Evolutionary conservation across 1,139 yeast species (phyloP), one percentile per base, ranked within the genome.

Genomic region (Nematodospora anomalae): DNA sequence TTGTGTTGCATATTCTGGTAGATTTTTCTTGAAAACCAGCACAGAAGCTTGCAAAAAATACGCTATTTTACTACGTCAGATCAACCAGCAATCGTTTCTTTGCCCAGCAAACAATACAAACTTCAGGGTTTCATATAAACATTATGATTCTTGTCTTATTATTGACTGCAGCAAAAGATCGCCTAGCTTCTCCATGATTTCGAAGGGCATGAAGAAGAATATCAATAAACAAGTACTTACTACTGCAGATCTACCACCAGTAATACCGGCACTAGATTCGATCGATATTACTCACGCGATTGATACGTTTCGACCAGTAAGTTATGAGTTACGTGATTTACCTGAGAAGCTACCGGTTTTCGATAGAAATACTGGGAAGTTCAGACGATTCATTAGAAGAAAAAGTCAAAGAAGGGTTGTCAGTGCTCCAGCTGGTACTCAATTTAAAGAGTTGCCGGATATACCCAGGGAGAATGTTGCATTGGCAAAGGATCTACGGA

Each of bases 301-400:
- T 4, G 52, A 51, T 12, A 46, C 61, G 4, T 64, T 55, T 41
- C 49, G 49, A 26, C 71, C 71, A 1, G 55, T 60, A 2, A 46
- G 45, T 7, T 52, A 48, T 39, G 41, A 54, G 4, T 24, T 51
- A 9, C 50, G 50, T 4, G 73, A 69, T 33, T 51, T 70, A 9
- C 73, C 72, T 2, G 47, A 47, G 4, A 43, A 36, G 1, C 38
- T 64, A 10, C 71, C 72, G 2, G 53, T 62, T 1, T 57, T 58
- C 41, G 49, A 49, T 32, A 46, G 46, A 15, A 46, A 43, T 16
- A 51, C 49, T n/a, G 66, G 66, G 2, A 46, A 41, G 28, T 40
- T 62, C 28, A 48, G 47, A 33, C 44, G 55, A 22, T 55, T 55
- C 33, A 43, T 52, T 10, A 33, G 28, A 16, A 20, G 31, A 16